Conservation (phyloP, 805 yeast species). For the Cyberlindnera euphorbiae region DNA sequence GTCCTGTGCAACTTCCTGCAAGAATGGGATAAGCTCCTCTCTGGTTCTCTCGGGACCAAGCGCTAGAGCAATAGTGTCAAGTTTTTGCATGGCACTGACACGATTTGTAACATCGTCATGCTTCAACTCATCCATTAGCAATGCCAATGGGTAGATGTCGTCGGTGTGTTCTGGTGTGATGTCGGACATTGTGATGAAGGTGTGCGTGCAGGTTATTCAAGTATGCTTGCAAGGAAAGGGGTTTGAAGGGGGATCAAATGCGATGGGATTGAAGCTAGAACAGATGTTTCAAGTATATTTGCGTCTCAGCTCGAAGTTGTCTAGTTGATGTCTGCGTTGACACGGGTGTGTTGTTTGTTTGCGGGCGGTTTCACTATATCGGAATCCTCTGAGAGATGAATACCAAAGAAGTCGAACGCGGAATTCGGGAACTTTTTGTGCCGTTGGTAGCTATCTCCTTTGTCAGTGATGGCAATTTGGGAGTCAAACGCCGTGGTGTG, state of each 20-base stretch:
- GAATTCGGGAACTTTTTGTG: no score
- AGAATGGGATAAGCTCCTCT: constrained; percentile 82
- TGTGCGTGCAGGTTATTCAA: background rate
- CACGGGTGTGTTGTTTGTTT: no score
- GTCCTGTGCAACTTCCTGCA: constrained; percentile 82
- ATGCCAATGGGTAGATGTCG: constrained; percentile 85
- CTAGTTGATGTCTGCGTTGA: no score
- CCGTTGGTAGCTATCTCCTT: no score
- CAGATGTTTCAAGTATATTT: no score
- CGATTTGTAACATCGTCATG: constrained; percentile 95
- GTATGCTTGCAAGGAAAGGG: background rate
- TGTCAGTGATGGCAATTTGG: no score
- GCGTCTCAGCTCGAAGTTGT: no score
- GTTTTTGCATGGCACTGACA: constrained; percentile 88
- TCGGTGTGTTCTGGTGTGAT: constrained; percentile 23
- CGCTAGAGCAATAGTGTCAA: constrained; percentile 92
- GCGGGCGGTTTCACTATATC: no score
- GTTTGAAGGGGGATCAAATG: background rate
- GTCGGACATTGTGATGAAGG: constrained; percentile 2
- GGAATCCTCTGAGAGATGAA: no score
- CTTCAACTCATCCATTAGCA: constrained; percentile 93
- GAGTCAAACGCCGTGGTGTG: no score
- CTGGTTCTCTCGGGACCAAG: constrained; percentile 92
- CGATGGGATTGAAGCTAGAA: no score
- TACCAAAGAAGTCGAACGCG: no score